Percentiles rank a stretch among this genome's conserved stretches.
These are phyloP conservation scores for Leccinum obscurum DNA, from an alignment of 768 basidiomycete species.

Conservation along the genomic window DNA sequence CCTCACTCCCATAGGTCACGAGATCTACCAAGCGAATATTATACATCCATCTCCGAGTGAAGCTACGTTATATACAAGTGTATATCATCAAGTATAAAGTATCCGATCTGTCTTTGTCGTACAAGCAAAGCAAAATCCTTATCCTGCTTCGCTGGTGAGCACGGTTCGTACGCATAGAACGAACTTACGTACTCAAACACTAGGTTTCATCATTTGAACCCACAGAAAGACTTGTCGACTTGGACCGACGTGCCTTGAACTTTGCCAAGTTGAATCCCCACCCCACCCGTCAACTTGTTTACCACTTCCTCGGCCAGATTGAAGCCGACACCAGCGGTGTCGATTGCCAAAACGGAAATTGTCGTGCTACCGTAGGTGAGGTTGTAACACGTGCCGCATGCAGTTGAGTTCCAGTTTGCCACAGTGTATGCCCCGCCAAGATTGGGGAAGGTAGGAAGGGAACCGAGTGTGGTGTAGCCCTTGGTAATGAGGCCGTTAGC, in stretches of 20 bases:
- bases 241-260: background rate
- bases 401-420: background rate
- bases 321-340: background rate
- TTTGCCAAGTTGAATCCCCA: background rate
- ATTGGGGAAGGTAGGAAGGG: background rate
- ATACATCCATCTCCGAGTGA: background rate
- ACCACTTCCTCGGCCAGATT: background rate
- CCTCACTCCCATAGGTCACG: no score
- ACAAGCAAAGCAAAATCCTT: background rate
- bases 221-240: background rate
- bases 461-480: constrained; percentile 34
- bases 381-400: constrained; percentile 25
- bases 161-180: background rate
- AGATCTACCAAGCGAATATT: no score
- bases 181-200: background rate
- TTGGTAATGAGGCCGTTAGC: constrained; percentile 29
- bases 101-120: background rate
- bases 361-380: constrained; percentile 26
- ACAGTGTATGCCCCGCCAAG: background rate
- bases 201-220: background rate
- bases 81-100: background rate
- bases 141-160: background rate
- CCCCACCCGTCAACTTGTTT: background rate
- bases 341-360: background rate
- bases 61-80: background rate